Base-by-base conservation (phyloP, 768 basidiomycete genomes). In the Amanita inopinata region DNA sequence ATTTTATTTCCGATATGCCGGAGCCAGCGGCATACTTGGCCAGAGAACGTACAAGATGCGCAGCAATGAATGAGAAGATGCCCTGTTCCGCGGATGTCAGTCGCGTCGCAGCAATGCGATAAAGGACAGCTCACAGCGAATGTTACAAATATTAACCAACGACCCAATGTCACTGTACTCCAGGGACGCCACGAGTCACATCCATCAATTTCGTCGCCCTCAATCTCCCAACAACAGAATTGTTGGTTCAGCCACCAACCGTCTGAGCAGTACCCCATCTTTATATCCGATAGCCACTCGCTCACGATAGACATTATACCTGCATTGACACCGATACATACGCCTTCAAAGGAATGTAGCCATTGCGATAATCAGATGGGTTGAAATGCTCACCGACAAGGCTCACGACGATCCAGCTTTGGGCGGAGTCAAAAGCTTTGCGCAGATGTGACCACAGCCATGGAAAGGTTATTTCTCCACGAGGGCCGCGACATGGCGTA, bases 241-340 rank as follows among this genome's bases (percentile, higher is more conserved):
- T 96, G 88, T 53, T 91, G 82, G 61, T 93, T 96, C 43, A 99
- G 60, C 94, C 96, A 99, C 96, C 96, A 99, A 1, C 89, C 93
- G 51, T 92, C 89, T 3, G 78, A 71, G 62, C 96, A 99, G 56
- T 97, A 96, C 1, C 96, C 96, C 68, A 93, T 85, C 66, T 97
- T 98, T 50, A 98, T 79, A 61, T 98, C 94, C 2, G 92, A 91
- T 17, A 99, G 74, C 96, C 96, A 99, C 62, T 87, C 89, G 36
- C 90, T 96, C 47, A 92, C 66, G 52, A 99, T 96, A 22, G 92
- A 91, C 39, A 96, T 92, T 40, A 98, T 60, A 6, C 90, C 94
- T n/a, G 92, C 90, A 52, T 89, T 96, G 31, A 91, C 58, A 23
- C 96, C 96, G 48, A 99, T 98, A 51, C 76, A 79, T 18, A 90